Evolutionary conservation across 352 stramenopile species (phyloP).

Genomic region (Globisporangium rhizosaccharum): DNA sequence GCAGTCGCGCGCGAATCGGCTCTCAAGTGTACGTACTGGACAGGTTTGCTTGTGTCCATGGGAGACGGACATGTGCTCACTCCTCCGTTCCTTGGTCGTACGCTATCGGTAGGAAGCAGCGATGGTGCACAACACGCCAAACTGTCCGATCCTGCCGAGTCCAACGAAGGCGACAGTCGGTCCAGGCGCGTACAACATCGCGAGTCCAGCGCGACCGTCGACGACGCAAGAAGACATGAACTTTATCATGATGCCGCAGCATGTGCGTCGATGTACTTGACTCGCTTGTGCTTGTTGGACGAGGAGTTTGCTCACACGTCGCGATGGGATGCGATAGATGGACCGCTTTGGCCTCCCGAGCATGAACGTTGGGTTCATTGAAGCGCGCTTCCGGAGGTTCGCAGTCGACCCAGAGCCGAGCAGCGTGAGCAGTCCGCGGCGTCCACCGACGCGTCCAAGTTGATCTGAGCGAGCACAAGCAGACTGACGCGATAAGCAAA

Average conservation of each 20-base stretch:
- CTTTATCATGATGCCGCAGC: slow-evolving; percentile 69
- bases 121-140: slow-evolving; percentile 72
- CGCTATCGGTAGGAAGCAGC: slow-evolving; percentile 33
- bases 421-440: not conserved
- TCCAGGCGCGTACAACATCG: slow-evolving; percentile 41
- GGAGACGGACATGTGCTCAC: not conserved
- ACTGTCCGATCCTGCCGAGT: slow-evolving; percentile 53
- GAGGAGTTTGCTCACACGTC: not conserved
- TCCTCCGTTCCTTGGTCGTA: not conserved
- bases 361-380: slow-evolving; percentile 43
- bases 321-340: slow-evolving; percentile 19
- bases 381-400: slow-evolving; percentile 65
- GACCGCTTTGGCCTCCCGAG: slow-evolving; percentile 54
- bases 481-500: not conserved
- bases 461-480: not conserved
- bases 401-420: slow-evolving; percentile 32
- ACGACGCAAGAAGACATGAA: slow-evolving; percentile 39
- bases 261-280: slow-evolving; percentile 26
- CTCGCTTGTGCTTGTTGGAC: not conserved
- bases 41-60: not conserved
- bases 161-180: slow-evolving; percentile 44
- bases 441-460: slow-evolving; percentile 1
- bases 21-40: slow-evolving; percentile 36
- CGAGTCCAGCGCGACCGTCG: slow-evolving; percentile 10
- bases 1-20: slow-evolving; percentile 42